These are phyloP conservation scores for Rhexocercosporidium sp. DNA, from an alignment of 2,329 filamentous ascomycete genomes.

Conservation along the genomic window DNA sequence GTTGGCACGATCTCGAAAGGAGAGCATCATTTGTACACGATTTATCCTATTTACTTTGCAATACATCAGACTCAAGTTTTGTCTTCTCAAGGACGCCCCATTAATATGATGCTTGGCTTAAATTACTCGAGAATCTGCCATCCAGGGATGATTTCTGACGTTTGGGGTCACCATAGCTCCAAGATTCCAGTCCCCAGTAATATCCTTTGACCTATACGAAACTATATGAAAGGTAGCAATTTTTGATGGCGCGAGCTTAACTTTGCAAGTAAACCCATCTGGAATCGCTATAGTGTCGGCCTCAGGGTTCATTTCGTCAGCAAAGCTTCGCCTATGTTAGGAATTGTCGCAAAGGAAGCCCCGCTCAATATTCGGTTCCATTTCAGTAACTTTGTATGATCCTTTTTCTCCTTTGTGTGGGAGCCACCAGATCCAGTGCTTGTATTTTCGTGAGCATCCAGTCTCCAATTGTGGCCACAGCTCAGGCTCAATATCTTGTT, in stretches of 20 bases:
- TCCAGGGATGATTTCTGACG: constrained; percentile 22
- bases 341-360: constrained; percentile 6
- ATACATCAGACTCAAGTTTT: no score
- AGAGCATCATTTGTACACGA: no score
- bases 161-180: constrained; percentile 23
- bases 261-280: constrained; percentile 13
- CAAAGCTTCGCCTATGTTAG: constrained; percentile 5
- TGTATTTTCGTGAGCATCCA: constrained; percentile 20
- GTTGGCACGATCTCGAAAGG: no score
- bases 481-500: constrained; percentile 21
- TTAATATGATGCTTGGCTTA: background rate
- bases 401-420: constrained; percentile 9
- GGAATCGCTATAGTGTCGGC: constrained; percentile 11
- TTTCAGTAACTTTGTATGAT: background rate
- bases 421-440: constrained; percentile 25
- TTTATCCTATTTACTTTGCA: no score
- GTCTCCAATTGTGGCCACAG: constrained; percentile 22
- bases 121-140: constrained; percentile 21
- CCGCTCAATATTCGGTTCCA: constrained; percentile 7
- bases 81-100: no score
- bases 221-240: constrained; percentile 18
- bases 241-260: constrained; percentile 10
- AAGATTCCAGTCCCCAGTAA: constrained; percentile 16
- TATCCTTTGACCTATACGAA: constrained; percentile 18
- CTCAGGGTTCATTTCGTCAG: constrained; percentile 9